These are phyloP conservation scores for Podaxis sp. DNA, from an alignment of 768 basidiomycete genomes.

Conservation along the genomic window DNA sequence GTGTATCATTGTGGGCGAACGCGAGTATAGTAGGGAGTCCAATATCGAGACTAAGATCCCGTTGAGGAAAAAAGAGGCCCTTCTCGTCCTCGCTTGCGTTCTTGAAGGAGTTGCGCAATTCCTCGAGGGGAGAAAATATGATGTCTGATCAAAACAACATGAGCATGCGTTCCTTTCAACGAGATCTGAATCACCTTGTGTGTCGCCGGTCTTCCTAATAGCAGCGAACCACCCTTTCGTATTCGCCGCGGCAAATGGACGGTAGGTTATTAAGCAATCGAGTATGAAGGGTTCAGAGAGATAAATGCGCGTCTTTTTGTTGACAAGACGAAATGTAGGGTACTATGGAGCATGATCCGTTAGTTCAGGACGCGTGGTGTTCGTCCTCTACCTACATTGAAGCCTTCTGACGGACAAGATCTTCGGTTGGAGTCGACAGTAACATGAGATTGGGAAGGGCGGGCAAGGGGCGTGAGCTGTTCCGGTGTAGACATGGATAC, in stretches of 20 bases:
- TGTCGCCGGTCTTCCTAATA: conserved; percentile 32
- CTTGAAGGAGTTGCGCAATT: conserved; percentile 52
- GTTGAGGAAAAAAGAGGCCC: conserved; percentile 43
- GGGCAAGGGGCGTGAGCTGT: conserved; percentile 32
- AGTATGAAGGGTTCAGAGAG: conserved; percentile 52
- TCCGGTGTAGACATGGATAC: conserved; percentile 20
- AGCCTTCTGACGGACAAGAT: conserved; percentile 36
- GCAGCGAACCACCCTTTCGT: conserved; percentile 69
- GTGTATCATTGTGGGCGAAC: conserved; percentile 57
- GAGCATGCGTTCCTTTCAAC: conserved; percentile 5
- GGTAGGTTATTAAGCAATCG: conserved; percentile 36
- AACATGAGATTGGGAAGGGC: conserved; percentile 32
- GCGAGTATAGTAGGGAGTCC: conserved; percentile 48
- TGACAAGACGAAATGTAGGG: conserved; percentile 44
- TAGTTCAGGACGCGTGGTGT: neutral
- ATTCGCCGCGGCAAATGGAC: conserved; percentile 57
- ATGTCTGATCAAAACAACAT: conserved; percentile 37
- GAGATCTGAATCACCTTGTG: conserved; percentile 29
- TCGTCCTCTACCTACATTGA: conserved; percentile 31
- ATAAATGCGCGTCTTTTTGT: conserved; percentile 61
- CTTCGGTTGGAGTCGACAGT: conserved; percentile 34
- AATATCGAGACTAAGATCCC: conserved; percentile 38
- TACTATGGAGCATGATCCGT: conserved; percentile 27
- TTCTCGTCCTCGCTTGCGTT: conserved; percentile 35
- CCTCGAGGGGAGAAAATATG: conserved; percentile 53